A percentile compares a stretch with the other conserved stretches of the same genome.
Conservation (phyloP, 2,329 filamentous ascomycete species). For the Coleophoma eucalyptorum region DNA sequence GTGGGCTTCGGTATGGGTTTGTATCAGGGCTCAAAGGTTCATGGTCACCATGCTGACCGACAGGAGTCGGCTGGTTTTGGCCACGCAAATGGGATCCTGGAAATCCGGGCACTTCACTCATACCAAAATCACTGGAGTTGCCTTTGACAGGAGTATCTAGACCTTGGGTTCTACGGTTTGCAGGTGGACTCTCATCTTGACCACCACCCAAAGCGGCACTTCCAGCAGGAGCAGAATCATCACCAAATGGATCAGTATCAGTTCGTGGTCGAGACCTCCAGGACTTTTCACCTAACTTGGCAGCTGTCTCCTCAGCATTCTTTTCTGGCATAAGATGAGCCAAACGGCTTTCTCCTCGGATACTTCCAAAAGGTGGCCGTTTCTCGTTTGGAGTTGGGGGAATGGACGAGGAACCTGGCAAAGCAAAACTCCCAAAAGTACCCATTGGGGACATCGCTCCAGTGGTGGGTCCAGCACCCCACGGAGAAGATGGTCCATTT, state of each 20-base stretch:
- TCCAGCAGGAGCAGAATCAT: conserved; percentile 61
- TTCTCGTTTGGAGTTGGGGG: conserved; percentile 64
- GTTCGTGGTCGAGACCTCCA: conserved; percentile 62
- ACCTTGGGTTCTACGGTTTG: conserved; percentile 37
- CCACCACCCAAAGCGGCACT: conserved; percentile 73
- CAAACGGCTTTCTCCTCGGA: conserved; percentile 75
- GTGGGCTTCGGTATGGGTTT: conserved; percentile 92
- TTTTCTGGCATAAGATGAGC: conserved; percentile 83
- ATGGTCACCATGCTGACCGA: conserved; percentile 41
- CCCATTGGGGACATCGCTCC: conserved; percentile 71
- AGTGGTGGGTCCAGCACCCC: conserved; percentile 43
- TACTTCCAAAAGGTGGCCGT: conserved; percentile 60
- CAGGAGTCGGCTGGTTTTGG: conserved; percentile 35
- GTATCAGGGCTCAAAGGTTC: conserved; percentile 89
- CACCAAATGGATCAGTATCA: conserved; percentile 70
- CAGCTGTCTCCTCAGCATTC: conserved; percentile 58
- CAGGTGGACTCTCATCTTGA: conserved; percentile 60
- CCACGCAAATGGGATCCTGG: conserved; percentile 46
- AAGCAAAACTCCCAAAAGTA: conserved; percentile 86
- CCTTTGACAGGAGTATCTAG: conserved; percentile 38
- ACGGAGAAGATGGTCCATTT: conserved; percentile 41
- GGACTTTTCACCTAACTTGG: conserved; percentile 48
- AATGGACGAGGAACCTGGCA: conserved; percentile 47
- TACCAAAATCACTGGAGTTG: conserved; percentile 53
- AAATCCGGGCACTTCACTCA: conserved; percentile 55